A percentile compares a stretch with the other conserved stretches of the same genome.
Evolutionary conservation across 2,329 filamentous ascomycete species (phyloP).

Genomic region (Tolypocladium tundrense): DNA sequence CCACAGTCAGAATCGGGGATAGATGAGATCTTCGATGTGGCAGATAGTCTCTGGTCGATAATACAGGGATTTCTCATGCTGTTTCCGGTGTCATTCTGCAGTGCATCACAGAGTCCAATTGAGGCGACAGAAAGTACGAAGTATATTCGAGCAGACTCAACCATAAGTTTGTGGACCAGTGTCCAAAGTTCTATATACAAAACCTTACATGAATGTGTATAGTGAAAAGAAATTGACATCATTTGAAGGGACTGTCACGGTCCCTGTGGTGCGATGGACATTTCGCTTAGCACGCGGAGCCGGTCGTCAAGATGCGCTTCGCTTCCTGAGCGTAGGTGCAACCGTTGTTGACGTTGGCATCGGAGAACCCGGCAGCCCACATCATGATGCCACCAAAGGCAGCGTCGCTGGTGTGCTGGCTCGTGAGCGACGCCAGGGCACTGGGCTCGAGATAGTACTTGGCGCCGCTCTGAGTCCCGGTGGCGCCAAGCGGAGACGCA

Average conservation of each 20-base stretch:
- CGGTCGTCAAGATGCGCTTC: conserved; percentile 21
- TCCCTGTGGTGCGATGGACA: neutral
- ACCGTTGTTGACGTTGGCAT: conserved; percentile 20
- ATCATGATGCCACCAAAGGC: conserved; percentile 28
- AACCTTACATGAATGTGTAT: neutral
- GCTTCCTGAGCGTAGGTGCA: conserved; percentile 31
- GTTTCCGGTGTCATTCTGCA: neutral
- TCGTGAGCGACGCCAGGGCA: conserved; percentile 18
- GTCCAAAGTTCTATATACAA: neutral
- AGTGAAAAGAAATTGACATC: neutral
- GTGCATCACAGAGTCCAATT: neutral
- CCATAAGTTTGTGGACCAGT: too few relatives aligned
- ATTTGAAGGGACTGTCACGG: neutral
- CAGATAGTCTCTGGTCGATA: too few relatives aligned
- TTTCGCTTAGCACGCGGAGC: conserved; percentile 1
- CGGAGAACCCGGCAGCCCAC: conserved; percentile 31
- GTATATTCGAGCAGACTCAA: neutral
- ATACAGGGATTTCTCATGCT: too few relatives aligned
- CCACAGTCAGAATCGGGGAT: too few relatives aligned
- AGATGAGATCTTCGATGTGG: too few relatives aligned
- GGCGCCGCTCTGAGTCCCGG: conserved; percentile 18
- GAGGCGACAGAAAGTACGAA: neutral
- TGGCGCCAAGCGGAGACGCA: conserved; percentile 21
- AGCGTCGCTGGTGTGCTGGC: conserved; percentile 14
- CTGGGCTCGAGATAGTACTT: conserved; percentile 23